Conservation (phyloP, 805 yeast genomes). For the Kuraishia piskuri region DNA sequence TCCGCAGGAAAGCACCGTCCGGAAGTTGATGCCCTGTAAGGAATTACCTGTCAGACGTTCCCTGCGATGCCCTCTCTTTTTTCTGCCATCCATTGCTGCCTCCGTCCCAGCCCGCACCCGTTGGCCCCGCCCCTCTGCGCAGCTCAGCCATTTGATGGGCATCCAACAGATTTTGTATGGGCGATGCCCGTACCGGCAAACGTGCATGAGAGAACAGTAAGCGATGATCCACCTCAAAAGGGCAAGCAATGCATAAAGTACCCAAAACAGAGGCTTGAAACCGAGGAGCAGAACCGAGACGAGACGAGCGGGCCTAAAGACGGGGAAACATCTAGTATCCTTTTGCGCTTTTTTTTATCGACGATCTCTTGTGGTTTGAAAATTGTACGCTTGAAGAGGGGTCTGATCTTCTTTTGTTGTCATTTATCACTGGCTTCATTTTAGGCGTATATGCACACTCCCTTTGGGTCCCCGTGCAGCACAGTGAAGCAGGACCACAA, state of each 20-base stretch:
- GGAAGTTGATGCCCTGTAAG: too few relatives aligned
- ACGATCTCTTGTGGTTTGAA: too few relatives aligned
- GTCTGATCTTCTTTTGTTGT: too few relatives aligned
- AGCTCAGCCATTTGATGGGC: constrained; percentile 1
- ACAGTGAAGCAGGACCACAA: too few relatives aligned
- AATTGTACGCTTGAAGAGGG: too few relatives aligned
- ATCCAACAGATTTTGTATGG: neutral
- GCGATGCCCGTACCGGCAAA: neutral
- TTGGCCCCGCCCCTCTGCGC: neutral
- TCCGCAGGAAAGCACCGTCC: too few relatives aligned
- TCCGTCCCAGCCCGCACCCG: neutral
- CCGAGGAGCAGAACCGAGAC: neutral
- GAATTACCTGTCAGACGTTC: too few relatives aligned
- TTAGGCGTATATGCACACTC: too few relatives aligned
- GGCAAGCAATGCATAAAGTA: neutral
- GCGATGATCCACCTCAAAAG: neutral
- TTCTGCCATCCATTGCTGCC: neutral
- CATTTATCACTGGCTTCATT: too few relatives aligned
- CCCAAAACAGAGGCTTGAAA: neutral
- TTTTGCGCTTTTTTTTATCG: too few relatives aligned
- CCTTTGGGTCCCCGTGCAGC: too few relatives aligned
- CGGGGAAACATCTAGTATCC: neutral
- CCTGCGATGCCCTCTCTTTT: too few relatives aligned
- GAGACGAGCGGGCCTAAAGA: neutral
- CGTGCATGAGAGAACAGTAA: neutral